Percentiles rank a stretch among this genome's conserved stretches.
Evolutionary conservation across 1,284 basidiomycete genomes (phyloP).

Genomic region (Tylopilus sp.): DNA sequence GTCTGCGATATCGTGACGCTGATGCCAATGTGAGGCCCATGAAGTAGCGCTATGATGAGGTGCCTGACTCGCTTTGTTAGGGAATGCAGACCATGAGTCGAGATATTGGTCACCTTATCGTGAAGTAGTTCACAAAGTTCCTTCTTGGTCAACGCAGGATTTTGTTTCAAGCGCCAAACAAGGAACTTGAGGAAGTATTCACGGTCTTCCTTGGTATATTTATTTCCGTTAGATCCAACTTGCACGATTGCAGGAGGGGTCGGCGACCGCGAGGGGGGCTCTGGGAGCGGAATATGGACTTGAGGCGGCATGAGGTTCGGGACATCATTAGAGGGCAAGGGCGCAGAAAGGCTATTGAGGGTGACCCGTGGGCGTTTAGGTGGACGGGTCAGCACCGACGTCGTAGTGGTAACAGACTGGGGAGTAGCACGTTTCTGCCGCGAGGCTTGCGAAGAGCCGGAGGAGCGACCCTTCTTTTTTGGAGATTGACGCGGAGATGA

Average conservation of each 20-base stretch:
- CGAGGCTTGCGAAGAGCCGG: conserved; percentile 16
- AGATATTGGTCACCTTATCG: conserved; percentile 44
- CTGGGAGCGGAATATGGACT: conserved; percentile 53
- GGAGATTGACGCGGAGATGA: conserved; percentile 6
- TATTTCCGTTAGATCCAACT: conserved; percentile 46
- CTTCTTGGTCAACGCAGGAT: conserved; percentile 50
- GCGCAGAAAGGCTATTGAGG: conserved; percentile 57
- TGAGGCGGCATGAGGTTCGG: conserved; percentile 54
- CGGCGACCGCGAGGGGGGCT: conserved; percentile 64
- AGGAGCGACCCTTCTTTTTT: conserved; percentile 15
- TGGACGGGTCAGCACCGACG: conserved; percentile 28
- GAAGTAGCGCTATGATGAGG: conserved; percentile 59
- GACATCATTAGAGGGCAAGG: conserved; percentile 38
- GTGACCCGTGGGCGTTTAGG: conserved; percentile 41
- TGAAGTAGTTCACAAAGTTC: conserved; percentile 55
- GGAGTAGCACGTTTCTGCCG: conserved; percentile 22
- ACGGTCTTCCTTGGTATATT: conserved; percentile 63
- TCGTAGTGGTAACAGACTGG: conserved; percentile 7
- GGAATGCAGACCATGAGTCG: neutral
- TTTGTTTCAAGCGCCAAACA: conserved; percentile 53
- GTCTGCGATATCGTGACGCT: conserved; percentile 60
- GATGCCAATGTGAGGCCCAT: conserved; percentile 62
- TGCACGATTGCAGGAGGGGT: conserved; percentile 56
- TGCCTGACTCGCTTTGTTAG: conserved; percentile 41
- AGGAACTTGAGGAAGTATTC: conserved; percentile 65